Percentiles rank a stretch among this genome's conserved stretches.
Conservation (phyloP, 257 asterid genomes). For the Nicotiana otophora region DNA sequence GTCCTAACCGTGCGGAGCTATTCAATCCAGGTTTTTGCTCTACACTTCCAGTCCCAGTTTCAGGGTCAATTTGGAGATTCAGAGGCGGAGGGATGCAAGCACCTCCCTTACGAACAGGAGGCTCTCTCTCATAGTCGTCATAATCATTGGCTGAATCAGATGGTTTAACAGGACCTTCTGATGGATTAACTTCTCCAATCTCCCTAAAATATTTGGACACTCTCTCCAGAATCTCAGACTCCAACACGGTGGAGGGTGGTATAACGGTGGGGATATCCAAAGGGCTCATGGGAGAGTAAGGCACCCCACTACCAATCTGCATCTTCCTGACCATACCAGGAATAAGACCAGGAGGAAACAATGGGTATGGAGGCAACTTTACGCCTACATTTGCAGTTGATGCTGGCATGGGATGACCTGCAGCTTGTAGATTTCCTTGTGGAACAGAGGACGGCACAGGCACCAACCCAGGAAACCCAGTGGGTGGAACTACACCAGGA, state of each 20-base stretch:
- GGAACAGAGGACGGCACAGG: conserved; percentile 43
- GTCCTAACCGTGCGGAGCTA: conserved; percentile 63
- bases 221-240: conserved; percentile 72
- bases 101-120: conserved; percentile 69
- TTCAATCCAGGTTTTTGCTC: conserved; percentile 50
- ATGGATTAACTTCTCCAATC: conserved; percentile 85
- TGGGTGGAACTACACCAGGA: conserved; percentile 44
- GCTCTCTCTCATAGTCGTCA: conserved; percentile 62
- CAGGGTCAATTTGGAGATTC: conserved; percentile 28
- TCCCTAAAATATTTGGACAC: conserved; percentile 85
- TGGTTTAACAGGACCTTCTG: conserved; percentile 72
- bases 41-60: conserved; percentile 35
- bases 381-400: conserved; percentile 39
- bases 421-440: conserved; percentile 42
- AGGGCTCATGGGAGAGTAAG: conserved; percentile 93
- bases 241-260: conserved; percentile 65
- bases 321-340: conserved; percentile 95
- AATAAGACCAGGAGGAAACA: conserved; percentile 91
- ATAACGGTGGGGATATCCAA: conserved; percentile 81
- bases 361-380: conserved; percentile 71
- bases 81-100: conserved; percentile 91
- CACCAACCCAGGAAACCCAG: conserved; percentile 38
- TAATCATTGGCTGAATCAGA: conserved; percentile 46
- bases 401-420: conserved; percentile 27
- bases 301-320: conserved; percentile 99